These are phyloP conservation scores for Alternaria viburni DNA, from an alignment of 2,329 filamentous ascomycete genomes.

Conservation along the genomic window DNA sequence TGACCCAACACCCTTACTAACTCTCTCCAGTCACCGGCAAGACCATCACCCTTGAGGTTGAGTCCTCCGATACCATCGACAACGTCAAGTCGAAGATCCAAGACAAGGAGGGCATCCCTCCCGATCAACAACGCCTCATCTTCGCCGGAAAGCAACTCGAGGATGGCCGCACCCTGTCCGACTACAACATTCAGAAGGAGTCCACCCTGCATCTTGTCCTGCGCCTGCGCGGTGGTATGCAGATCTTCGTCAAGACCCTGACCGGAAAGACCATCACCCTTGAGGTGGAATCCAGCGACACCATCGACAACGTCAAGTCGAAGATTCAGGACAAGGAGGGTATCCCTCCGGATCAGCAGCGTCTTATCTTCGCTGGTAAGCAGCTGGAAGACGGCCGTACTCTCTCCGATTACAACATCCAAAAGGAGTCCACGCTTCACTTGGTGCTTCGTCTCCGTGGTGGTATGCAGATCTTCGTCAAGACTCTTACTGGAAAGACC, in stretches of 20 bases:
- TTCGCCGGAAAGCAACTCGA: constrained; percentile 66
- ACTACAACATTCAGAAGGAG: constrained; percentile 65
- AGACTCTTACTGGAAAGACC: constrained; percentile 78
- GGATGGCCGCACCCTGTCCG: constrained; percentile 62
- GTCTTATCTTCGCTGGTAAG: constrained; percentile 94
- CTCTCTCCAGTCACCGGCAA: constrained; percentile 61
- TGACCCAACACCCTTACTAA: constrained; percentile 37
- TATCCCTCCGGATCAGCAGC: constrained; percentile 95
- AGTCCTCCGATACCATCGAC: constrained; percentile 50
- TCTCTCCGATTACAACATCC: constrained; percentile 91
- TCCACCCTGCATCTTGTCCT: constrained; percentile 77
- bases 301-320: constrained; percentile 94
- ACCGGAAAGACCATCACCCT: constrained; percentile 71
- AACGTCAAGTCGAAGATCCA: constrained; percentile 57
- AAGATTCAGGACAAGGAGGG: constrained; percentile 99
- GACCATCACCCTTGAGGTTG: constrained; percentile 57
- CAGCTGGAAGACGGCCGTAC: constrained; percentile 95
- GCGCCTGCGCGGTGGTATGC: constrained; percentile 70
- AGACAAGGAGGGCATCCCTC: constrained; percentile 66
- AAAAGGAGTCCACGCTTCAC: constrained; percentile 88
- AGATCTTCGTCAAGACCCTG: constrained; percentile 69
- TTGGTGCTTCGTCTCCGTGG: constrained; percentile 86
- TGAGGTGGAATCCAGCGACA: constrained; percentile 76
- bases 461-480: constrained; percentile 69
- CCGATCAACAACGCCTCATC: constrained; percentile 64